phyloP scores from a whole-genome alignment of 139 green algal species.

The Yamagishiella unicocca region DNA sequence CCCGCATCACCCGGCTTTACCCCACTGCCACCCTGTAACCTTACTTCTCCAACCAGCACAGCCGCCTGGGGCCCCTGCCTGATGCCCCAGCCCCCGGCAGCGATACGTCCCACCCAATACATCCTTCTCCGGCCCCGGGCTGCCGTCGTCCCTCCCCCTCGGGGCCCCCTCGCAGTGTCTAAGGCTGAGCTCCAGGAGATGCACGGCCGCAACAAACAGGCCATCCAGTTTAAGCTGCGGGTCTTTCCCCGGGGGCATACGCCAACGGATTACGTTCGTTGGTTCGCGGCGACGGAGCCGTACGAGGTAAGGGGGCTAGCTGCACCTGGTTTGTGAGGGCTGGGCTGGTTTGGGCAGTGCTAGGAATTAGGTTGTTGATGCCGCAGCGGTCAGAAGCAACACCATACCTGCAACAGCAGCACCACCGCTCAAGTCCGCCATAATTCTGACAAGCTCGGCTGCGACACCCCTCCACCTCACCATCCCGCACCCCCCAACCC shows the following conservation, averaged over 20 bases:
- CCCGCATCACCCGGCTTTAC: too few species aligned
- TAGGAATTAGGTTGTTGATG: too few species aligned
- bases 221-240: slow-evolving; percentile 61
- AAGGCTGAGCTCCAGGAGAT: slow-evolving; percentile 35
- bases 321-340: too few species aligned
- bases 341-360: too few species aligned
- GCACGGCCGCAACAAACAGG: slow-evolving; percentile 24
- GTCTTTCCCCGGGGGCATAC: slow-evolving; percentile 61
- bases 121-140: too few species aligned
- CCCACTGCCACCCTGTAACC: too few species aligned
- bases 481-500: not conserved
- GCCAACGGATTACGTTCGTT: slow-evolving; percentile 56
- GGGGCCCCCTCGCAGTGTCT: not conserved
- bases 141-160: not conserved
- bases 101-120: too few species aligned
- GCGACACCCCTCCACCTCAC: not conserved
- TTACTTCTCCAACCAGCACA: too few species aligned
- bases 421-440: too few species aligned
- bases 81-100: too few species aligned
- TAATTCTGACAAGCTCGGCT: not conserved
- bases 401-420: too few species aligned
- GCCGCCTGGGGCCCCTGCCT: too few species aligned
- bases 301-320: slow-evolving; percentile 42
- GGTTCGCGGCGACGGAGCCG: slow-evolving; percentile 28
- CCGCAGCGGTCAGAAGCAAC: not conserved